Percentiles rank a stretch among this genome's conserved stretches.
Evolutionary conservation across 208 protist species (phyloP).

Genomic region (Wallacemonas rigidus): DNA sequence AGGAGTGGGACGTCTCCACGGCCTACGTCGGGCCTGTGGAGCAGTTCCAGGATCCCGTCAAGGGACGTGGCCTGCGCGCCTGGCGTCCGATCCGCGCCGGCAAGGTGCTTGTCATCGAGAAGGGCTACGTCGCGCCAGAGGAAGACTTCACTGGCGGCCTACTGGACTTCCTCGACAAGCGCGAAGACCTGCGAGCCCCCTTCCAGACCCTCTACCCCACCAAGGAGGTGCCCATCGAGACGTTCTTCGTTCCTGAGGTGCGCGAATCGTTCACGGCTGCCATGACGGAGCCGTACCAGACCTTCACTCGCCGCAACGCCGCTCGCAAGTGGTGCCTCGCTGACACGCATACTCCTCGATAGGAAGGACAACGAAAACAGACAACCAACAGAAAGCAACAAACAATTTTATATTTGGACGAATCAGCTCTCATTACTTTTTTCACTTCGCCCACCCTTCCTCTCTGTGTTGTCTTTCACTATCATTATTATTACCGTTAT

Average conservation of each 20-base stretch:
- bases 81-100: slow-evolving; percentile 6
- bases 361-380: too few relatives aligned
- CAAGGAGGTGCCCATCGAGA: slow-evolving; percentile 3
- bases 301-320: slow-evolving; percentile 1
- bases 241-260: not conserved
- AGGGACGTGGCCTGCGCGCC: slow-evolving; percentile 9
- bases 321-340: not conserved
- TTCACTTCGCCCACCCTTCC: too few relatives aligned
- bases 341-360: too few relatives aligned
- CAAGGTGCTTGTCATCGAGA: slow-evolving; percentile 12
- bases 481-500: not conserved
- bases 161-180: slow-evolving; percentile 8
- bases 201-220: slow-evolving; percentile 12
- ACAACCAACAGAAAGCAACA: too few relatives aligned
- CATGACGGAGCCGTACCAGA: slow-evolving; percentile 11
- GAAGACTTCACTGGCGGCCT: slow-evolving; percentile 5
- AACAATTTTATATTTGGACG: too few relatives aligned
- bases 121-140: slow-evolving; percentile 11
- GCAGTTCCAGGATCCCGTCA: slow-evolving; percentile 3
- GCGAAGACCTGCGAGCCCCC: not conserved
- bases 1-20: not conserved
- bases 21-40: not conserved
- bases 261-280: slow-evolving; percentile 12
- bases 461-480: not conserved
- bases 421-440: too few relatives aligned